Evolutionary conservation across 2,329 filamentous ascomycete genomes (phyloP).

Genomic region (Nemania serpens): DNA sequence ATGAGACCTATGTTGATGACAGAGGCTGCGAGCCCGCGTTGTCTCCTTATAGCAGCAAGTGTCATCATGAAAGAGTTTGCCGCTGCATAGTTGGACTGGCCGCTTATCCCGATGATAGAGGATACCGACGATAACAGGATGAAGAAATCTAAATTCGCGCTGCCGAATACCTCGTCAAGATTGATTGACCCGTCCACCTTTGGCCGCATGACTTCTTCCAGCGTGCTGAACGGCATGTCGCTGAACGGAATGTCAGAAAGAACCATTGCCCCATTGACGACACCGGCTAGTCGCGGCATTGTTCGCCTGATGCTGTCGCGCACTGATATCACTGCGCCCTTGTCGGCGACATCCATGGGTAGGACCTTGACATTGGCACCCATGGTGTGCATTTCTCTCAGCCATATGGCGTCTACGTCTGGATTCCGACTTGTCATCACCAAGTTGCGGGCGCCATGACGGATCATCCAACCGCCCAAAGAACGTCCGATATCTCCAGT

Average conservation of each 20-base stretch:
- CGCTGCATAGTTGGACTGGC: slow-evolving; percentile 19
- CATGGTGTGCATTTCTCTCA: too few species aligned
- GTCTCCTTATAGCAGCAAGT: slow-evolving; percentile 6
- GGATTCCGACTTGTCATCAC: not conserved
- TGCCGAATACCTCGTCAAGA: slow-evolving; percentile 39
- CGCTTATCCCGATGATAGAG: slow-evolving; percentile 12
- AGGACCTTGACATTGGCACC: slow-evolving; percentile 19
- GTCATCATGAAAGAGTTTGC: slow-evolving; percentile 8
- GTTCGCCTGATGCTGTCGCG: slow-evolving; percentile 20
- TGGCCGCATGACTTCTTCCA: slow-evolving; percentile 35
- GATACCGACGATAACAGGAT: slow-evolving; percentile 40
- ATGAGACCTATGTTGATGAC: slow-evolving; percentile 20
- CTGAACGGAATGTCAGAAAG: slow-evolving; percentile 38
- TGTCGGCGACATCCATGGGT: slow-evolving; percentile 30
- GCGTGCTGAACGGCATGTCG: slow-evolving; percentile 30
- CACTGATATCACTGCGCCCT: not conserved
- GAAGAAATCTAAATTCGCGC: slow-evolving; percentile 44
- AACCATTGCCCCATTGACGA: slow-evolving; percentile 47
- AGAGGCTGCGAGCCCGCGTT: slow-evolving; percentile 14
- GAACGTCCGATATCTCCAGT: not conserved
- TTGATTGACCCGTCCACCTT: slow-evolving; percentile 42
- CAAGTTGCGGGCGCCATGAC: not conserved
- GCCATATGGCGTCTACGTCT: not conserved
- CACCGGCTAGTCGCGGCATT: slow-evolving; percentile 43
- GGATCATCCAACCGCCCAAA: not conserved